Evolutionary conservation across 2,329 filamentous ascomycete species (phyloP).

Genomic region (Apiospora rasikravindrae): DNA sequence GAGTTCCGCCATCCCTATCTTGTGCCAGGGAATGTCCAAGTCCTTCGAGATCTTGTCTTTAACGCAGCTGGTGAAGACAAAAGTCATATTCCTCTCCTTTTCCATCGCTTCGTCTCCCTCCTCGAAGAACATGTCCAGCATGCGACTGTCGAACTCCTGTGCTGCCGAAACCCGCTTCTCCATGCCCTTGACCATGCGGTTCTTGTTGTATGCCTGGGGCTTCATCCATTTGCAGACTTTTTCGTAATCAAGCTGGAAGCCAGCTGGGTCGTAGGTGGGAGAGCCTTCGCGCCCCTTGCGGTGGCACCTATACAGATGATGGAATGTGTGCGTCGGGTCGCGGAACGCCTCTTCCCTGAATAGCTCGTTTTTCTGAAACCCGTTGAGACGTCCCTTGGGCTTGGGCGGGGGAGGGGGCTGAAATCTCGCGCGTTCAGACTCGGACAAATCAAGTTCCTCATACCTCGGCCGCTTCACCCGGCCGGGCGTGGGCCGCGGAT

Average conservation of each 20-base stretch:
- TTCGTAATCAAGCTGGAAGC: slow-evolving; percentile 29
- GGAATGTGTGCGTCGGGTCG: not conserved
- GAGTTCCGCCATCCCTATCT: slow-evolving; percentile 28
- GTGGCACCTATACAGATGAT: slow-evolving; percentile 27
- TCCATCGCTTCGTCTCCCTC: not conserved
- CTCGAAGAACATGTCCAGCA: not conserved
- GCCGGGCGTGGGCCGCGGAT: slow-evolving; percentile 32
- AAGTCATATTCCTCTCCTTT: not conserved
- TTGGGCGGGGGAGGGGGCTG: not conserved
- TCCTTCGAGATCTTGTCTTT: slow-evolving; percentile 35
- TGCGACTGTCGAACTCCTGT: slow-evolving; percentile 19
- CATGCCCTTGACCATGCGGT: slow-evolving; percentile 19
- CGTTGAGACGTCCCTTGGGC: not conserved
- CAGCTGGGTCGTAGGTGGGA: slow-evolving; percentile 29
- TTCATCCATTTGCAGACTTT: slow-evolving; percentile 26
- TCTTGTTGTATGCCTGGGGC: slow-evolving; percentile 24
- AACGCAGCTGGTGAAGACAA: slow-evolving; percentile 25
- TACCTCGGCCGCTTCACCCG: slow-evolving; percentile 28
- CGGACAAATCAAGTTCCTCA: not conserved
- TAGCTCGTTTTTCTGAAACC: not conserved
- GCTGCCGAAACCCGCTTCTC: slow-evolving; percentile 19
- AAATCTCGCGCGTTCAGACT: not conserved
- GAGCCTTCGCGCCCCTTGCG: slow-evolving; percentile 25
- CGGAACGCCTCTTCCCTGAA: not conserved
- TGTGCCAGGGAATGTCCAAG: slow-evolving; percentile 30